Percentiles rank a stretch among this genome's conserved stretches.
Conservation (phyloP, 2,329 filamentous ascomycete species). For the Pseudocercospora eumusae region DNA sequence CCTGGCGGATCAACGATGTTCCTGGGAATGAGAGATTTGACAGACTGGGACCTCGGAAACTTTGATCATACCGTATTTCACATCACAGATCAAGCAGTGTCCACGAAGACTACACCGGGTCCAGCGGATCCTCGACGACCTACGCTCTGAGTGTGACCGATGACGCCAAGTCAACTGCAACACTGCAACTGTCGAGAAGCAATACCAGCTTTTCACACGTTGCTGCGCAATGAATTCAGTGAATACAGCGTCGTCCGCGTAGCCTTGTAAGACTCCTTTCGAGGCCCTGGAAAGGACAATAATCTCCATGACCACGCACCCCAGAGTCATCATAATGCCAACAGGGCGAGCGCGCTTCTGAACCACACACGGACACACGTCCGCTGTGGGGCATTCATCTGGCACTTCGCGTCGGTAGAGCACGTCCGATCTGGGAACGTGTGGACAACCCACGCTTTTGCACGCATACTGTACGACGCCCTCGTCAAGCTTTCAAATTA, state of each 20-base stretch:
- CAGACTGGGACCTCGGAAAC: conserved; percentile 15
- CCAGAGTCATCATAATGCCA: neutral
- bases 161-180: neutral
- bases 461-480: conserved; percentile 5
- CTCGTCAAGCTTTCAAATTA: conserved; percentile 15
- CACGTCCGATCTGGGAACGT: conserved; percentile 4
- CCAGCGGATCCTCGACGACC: too few species aligned
- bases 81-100: conserved; percentile 3
- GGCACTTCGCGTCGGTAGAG: neutral
- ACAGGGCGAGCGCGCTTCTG: neutral
- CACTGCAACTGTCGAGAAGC: neutral
- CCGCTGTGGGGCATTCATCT: neutral
- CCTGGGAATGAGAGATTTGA: conserved; percentile 17
- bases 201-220: neutral
- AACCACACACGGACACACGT: neutral
- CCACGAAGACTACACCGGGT: neutral
- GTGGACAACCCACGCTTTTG: conserved; percentile 3
- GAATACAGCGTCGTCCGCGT: neutral
- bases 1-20: conserved; percentile 10
- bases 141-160: neutral
- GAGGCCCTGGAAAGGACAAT: conserved; percentile 2
- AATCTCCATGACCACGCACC: conserved; percentile 6
- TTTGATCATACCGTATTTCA: too few species aligned
- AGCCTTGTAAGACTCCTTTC: conserved; percentile 1
- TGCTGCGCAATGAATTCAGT: neutral